A percentile compares a stretch with the other conserved stretches of the same genome.
phyloP scores from a whole-genome alignment of 1,139 yeast species.

The Scheffersomyces titani region DNA sequence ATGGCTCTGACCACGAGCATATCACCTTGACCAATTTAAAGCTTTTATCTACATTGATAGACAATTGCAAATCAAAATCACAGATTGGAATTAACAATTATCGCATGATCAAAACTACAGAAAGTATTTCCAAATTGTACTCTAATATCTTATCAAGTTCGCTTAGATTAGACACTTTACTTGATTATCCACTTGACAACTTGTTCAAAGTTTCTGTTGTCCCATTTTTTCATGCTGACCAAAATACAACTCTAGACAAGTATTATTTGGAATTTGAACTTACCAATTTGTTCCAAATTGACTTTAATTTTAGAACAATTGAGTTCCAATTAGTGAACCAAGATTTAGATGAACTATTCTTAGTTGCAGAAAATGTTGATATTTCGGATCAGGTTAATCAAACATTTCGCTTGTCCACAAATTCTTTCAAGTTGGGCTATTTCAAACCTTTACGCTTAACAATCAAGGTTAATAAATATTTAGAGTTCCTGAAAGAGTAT shows the following conservation, averaged over 20 bases:
- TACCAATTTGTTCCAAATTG: slow-evolving; percentile 27
- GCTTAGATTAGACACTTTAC: slow-evolving; percentile 10
- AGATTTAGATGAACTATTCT: slow-evolving; percentile 8
- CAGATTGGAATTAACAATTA: slow-evolving; percentile 33
- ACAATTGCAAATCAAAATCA: slow-evolving; percentile 10
- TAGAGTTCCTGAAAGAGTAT: slow-evolving; percentile 12
- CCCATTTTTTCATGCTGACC: slow-evolving; percentile 28
- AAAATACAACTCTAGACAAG: slow-evolving; percentile 14
- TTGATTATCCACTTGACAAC: slow-evolving; percentile 30
- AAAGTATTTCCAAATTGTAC: slow-evolving; percentile 23
- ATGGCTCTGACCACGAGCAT: slow-evolving; percentile 15
- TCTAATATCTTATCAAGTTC: slow-evolving; percentile 23
- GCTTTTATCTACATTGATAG: slow-evolving; percentile 32
- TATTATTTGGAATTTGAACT: slow-evolving; percentile 28
- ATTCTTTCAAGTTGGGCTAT: slow-evolving; percentile 24
- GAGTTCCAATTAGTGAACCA: slow-evolving; percentile 19
- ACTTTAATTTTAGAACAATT: slow-evolving; percentile 21
- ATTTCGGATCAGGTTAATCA: slow-evolving; percentile 11
- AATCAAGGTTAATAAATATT: slow-evolving; percentile 21
- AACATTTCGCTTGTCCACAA: slow-evolving; percentile 22
- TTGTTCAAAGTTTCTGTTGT: slow-evolving; percentile 29
- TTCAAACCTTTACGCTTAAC: slow-evolving; percentile 23
- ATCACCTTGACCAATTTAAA: slow-evolving; percentile 34
- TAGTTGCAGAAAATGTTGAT: slow-evolving; percentile 9
- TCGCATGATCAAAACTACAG: slow-evolving; percentile 20